These are phyloP conservation scores for Penicillium sp. DNA, from an alignment of 2,329 filamentous ascomycete species.

Conservation along the genomic window DNA sequence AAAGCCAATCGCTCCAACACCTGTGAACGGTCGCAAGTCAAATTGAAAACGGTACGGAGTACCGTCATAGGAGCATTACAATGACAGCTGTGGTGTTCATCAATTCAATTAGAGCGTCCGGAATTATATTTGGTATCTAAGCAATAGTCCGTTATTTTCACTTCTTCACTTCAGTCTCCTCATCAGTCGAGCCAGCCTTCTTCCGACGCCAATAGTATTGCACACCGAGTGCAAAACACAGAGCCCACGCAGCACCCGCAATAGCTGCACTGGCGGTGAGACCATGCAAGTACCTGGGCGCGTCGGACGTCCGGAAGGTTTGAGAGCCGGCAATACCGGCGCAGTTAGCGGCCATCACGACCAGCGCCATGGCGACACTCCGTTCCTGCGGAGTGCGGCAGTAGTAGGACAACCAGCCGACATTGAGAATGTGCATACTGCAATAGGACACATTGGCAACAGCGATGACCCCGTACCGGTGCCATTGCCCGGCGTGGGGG, in stretches of 20 bases:
- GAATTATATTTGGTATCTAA: too few species aligned
- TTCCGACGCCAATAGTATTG: conserved; percentile 26
- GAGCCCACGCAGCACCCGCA: conserved; percentile 27
- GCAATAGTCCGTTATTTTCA: neutral
- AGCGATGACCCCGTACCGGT: conserved; percentile 31
- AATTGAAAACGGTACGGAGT: neutral
- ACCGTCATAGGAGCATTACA: neutral
- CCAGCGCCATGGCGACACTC: conserved; percentile 60
- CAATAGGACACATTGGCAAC: conserved; percentile 33
- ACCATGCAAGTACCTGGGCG: conserved; percentile 26
- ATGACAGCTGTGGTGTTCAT: too few species aligned
- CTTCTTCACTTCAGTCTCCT: neutral
- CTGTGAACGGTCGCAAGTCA: neutral
- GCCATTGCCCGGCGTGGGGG: conserved; percentile 27
- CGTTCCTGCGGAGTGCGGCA: conserved; percentile 59
- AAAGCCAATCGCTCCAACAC: too few species aligned
- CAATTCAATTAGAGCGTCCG: too few species aligned
- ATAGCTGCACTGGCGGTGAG: conserved; percentile 28
- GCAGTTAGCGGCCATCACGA: conserved; percentile 64
- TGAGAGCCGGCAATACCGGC: conserved; percentile 64
- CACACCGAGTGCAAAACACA: conserved; percentile 16
- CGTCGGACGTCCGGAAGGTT: conserved; percentile 50
- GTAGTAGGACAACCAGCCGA: conserved; percentile 60
- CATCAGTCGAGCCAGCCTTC: conserved; percentile 14
- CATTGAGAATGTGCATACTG: conserved; percentile 53